These are phyloP conservation scores for Rhizoclosmatium sp. DNA, from an alignment of 192 early-diverging fungal genomes.

Conservation along the genomic window DNA sequence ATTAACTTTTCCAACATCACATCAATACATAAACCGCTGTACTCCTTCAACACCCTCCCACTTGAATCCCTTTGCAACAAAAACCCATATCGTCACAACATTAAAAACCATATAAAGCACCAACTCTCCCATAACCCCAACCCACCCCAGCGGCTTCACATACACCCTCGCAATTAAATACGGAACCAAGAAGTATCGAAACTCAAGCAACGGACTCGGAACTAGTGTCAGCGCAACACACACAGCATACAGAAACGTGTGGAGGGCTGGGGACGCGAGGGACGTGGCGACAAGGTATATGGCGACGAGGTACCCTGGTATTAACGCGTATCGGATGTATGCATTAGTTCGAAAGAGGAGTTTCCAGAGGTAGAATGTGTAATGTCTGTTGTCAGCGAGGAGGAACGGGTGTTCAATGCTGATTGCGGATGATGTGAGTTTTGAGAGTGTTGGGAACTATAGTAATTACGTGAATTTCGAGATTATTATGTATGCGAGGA, in stretches of 20 bases:
- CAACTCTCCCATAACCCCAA: slow-evolving; percentile 52
- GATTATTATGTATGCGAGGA: neutral
- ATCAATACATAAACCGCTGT: slow-evolving; percentile 97
- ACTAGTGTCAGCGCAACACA: slow-evolving; percentile 74
- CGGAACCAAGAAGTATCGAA: slow-evolving; percentile 94
- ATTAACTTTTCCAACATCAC: neutral
- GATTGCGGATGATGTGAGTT: slow-evolving; percentile 23
- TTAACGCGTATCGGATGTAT: slow-evolving; percentile 61
- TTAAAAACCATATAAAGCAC: slow-evolving; percentile 68
- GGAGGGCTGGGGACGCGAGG: slow-evolving; percentile 53
- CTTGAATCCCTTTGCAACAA: slow-evolving; percentile 76
- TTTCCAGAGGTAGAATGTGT: slow-evolving; percentile 95
- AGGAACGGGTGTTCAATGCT: slow-evolving; percentile 93
- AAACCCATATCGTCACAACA: slow-evolving; percentile 73
- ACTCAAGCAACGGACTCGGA: slow-evolving; percentile 93
- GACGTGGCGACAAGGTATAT: neutral
- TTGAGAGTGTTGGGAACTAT: neutral
- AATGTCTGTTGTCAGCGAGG: slow-evolving; percentile 94
- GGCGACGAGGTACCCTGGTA: slow-evolving; percentile 69
- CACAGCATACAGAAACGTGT: slow-evolving; percentile 52
- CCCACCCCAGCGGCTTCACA: slow-evolving; percentile 46
- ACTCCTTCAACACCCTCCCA: slow-evolving; percentile 75
- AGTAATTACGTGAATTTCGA: slow-evolving; percentile 43
- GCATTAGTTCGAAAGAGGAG: slow-evolving; percentile 70
- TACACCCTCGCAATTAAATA: slow-evolving; percentile 78